phyloP scores from a whole-genome alignment of 176 grass and related monocot species.

The Oryza punctata region DNA sequence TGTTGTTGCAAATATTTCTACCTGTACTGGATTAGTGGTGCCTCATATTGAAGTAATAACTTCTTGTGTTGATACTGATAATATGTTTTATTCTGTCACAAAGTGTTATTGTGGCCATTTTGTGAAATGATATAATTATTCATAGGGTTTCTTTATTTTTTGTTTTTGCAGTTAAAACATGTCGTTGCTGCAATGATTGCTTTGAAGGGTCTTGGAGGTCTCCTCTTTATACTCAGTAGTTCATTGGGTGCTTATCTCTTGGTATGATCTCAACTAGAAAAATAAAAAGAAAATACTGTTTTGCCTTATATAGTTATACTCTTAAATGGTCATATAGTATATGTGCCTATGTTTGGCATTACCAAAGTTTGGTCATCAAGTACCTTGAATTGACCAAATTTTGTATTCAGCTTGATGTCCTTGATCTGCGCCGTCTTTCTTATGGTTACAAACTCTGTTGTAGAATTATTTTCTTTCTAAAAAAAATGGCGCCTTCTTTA shows the following conservation, averaged over 20 bases:
- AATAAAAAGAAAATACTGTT: not conserved
- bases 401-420: not conserved
- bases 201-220: slow-evolving; percentile 75
- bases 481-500: too few species aligned
- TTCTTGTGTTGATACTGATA: not conserved
- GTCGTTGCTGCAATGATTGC: slow-evolving; percentile 59
- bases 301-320: not conserved
- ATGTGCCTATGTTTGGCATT: not conserved
- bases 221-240: slow-evolving; percentile 77
- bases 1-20: slow-evolving; percentile 49
- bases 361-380: not conserved
- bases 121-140: not conserved
- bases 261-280: slow-evolving; percentile 39
- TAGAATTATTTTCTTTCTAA: not conserved
- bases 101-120: not conserved
- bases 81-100: not conserved
- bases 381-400: not conserved
- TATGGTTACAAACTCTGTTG: not conserved
- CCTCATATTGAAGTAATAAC: slow-evolving; percentile 66
- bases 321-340: not conserved
- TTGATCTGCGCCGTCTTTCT: not conserved
- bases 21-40: slow-evolving; percentile 53
- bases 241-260: slow-evolving; percentile 72
- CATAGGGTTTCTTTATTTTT: slow-evolving; percentile 1
- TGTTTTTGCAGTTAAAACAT: slow-evolving; percentile 66